A percentile compares a stretch with the other conserved stretches of the same genome.
phyloP scores from a whole-genome alignment of 1,139 yeast genomes.

The Yamadazyma aaseri region DNA sequence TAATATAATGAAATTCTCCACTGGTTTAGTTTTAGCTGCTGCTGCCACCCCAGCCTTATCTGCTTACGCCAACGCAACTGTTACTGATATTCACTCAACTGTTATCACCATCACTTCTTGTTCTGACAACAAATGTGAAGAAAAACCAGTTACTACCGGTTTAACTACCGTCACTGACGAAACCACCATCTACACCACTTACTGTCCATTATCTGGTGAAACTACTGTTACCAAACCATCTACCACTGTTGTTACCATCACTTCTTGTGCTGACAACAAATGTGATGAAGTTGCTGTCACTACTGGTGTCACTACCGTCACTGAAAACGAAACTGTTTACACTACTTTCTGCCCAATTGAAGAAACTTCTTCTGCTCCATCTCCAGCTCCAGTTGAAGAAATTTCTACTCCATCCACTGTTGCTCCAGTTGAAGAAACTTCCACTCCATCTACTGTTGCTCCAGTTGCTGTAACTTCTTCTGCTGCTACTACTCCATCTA shows the following conservation, averaged over 20 bases:
- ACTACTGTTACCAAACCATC: constrained; percentile 11
- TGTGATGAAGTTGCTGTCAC: constrained; percentile 4
- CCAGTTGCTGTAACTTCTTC: constrained; percentile 9
- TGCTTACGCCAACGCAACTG: constrained; percentile 15
- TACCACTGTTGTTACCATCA: constrained; percentile 14
- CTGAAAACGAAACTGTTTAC: constrained; percentile 22
- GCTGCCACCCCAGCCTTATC: constrained; percentile 19
- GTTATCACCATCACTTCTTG: constrained; percentile 37
- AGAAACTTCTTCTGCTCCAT: constrained; percentile 15
- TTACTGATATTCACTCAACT: constrained; percentile 24
- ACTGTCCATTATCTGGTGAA: constrained; percentile 20
- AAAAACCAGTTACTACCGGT: constrained; percentile 20
- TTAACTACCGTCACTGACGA: constrained; percentile 27
- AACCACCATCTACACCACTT: constrained; percentile 20
- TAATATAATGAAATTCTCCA: constrained; percentile 24
- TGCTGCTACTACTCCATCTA: constrained; percentile 8
- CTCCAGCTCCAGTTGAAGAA: constrained; percentile 10
- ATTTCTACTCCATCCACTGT: constrained; percentile 7
- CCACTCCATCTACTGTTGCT: constrained; percentile 13
- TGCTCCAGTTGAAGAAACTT: constrained; percentile 9
- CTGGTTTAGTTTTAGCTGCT: constrained; percentile 25
- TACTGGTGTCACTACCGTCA: constrained; percentile 26
- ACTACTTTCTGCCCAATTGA: constrained; percentile 20
- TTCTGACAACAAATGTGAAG: constrained; percentile 20
- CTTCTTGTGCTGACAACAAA: constrained; percentile 8